Percentiles rank a stretch among this genome's conserved stretches.
phyloP scores from a whole-genome alignment of 768 basidiomycete species.

The Lactifluus subvellereus region DNA sequence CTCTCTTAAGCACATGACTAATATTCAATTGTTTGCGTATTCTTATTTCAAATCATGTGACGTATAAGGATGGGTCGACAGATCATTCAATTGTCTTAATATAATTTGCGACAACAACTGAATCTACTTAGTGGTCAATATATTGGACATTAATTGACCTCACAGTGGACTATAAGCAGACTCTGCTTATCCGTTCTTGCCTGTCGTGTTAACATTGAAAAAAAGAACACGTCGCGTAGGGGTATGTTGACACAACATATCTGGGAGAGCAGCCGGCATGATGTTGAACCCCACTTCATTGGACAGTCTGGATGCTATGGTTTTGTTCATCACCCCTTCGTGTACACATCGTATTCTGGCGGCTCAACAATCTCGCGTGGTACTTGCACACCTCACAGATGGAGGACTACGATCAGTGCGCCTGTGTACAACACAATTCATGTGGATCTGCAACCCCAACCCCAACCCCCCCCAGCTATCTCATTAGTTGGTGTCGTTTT shows the following conservation, averaged over 20 bases:
- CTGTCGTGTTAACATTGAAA: no score
- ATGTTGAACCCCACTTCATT: conserved; percentile 44
- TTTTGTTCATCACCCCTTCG: conserved; percentile 26
- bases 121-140: no score
- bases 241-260: conserved; percentile 53
- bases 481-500: conserved; percentile 37
- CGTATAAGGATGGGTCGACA: no score
- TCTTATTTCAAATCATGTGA: no score
- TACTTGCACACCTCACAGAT: conserved; percentile 33
- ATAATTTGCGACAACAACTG: no score
- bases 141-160: no score
- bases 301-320: conserved; percentile 40
- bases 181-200: no score
- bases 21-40: no score
- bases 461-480: conserved; percentile 46
- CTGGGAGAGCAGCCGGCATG: conserved; percentile 45
- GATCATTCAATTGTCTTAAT: no score
- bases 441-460: conserved; percentile 52
- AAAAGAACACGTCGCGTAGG: conserved; percentile 71
- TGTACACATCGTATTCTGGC: not conserved
- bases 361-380: not conserved
- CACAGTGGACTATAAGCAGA: no score
- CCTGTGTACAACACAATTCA: conserved; percentile 65
- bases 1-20: no score
- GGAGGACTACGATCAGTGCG: conserved; percentile 49